A percentile compares a stretch with the other conserved stretches of the same genome.
phyloP scores from a whole-genome alignment of 768 basidiomycete genomes.

The Hygrophorus pudorinus region DNA sequence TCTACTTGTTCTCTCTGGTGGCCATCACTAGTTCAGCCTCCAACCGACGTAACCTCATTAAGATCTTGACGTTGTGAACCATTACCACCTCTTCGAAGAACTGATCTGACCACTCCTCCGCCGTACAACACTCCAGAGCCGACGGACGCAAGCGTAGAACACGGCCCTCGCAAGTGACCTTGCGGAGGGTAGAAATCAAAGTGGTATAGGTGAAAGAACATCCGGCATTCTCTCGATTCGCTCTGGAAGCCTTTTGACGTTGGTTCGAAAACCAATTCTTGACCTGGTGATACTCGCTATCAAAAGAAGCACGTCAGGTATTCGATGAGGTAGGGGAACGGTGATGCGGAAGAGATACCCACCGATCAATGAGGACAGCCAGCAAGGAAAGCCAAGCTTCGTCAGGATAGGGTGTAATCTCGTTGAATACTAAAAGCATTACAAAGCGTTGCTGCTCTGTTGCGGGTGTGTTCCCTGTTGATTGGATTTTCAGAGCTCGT shows the following conservation, averaged over 20 bases:
- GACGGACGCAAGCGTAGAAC: constrained; percentile 38
- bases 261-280: constrained; percentile 65
- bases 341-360: constrained; percentile 9
- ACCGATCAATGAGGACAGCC: constrained; percentile 49
- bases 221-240: constrained; percentile 19
- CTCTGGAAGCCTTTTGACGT: constrained; percentile 32
- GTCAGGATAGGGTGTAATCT: constrained; percentile 56
- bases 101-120: constrained; percentile 47
- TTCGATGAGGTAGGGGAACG: not conserved
- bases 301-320: too few species aligned
- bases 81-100: constrained; percentile 55
- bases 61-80: constrained; percentile 41
- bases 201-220: not conserved
- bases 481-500: not conserved
- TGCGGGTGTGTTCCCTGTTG: constrained; percentile 36
- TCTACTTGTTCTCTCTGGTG: not conserved
- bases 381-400: constrained; percentile 53
- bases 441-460: constrained; percentile 47
- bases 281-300: constrained; percentile 15
- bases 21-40: not conserved
- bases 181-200: constrained; percentile 19
- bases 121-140: constrained; percentile 31
- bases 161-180: constrained; percentile 25
- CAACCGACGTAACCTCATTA: constrained; percentile 4
- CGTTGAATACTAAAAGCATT: constrained; percentile 53